phyloP scores from a whole-genome alignment of 768 basidiomycete genomes.

The Agrocybe praecox region DNA sequence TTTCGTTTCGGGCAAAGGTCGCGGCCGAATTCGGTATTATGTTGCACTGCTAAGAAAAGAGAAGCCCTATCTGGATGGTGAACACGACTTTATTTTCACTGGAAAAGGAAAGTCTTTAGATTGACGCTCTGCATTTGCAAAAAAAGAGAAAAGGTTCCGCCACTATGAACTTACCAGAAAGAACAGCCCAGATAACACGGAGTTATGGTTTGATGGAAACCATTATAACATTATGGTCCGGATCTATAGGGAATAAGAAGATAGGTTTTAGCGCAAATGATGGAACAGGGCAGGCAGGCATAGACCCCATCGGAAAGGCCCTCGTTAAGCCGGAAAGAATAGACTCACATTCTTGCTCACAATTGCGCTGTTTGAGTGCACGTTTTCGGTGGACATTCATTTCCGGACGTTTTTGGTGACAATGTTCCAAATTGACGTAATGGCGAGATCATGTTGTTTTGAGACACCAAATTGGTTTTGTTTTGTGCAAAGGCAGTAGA shows the following conservation, averaged over 20 bases:
- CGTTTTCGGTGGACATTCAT: background rate
- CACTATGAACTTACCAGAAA: conserved; percentile 1
- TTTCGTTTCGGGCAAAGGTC: no score
- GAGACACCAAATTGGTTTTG: background rate
- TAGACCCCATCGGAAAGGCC: background rate
- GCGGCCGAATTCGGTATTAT: no score
- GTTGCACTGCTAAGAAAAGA: no score
- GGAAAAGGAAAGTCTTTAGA: no score
- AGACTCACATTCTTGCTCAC: conserved; percentile 72
- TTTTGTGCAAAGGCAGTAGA: background rate
- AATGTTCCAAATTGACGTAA: background rate
- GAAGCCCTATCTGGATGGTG: no score
- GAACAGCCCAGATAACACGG: background rate
- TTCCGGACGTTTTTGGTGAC: background rate
- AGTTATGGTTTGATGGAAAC: background rate
- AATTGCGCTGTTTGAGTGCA: conserved; percentile 49
- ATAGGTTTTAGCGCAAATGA: conserved; percentile 1
- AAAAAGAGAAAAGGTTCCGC: no score
- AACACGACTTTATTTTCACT: no score
- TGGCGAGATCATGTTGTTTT: background rate
- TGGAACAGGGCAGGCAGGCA: background rate
- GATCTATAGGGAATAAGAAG: conserved; percentile 20
- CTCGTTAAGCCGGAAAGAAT: background rate
- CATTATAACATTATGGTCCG: conserved; percentile 30
- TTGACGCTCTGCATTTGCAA: no score